Percentiles rank a stretch among this genome's conserved stretches.
phyloP scores from a whole-genome alignment of 306 rosid species.

The Vigna angularis region DNA sequence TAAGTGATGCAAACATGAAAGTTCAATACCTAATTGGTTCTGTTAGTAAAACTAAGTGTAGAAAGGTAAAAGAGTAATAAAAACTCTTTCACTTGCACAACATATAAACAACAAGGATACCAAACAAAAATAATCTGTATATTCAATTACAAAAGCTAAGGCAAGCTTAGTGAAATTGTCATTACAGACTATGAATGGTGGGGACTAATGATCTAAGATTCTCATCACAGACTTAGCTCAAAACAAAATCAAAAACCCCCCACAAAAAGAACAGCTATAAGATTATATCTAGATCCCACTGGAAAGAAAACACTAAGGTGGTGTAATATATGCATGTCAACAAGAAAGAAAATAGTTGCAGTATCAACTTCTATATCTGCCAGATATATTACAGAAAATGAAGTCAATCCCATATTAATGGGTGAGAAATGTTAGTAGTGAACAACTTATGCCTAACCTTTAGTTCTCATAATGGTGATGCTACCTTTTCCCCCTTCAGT shows the following conservation, averaged over 20 bases:
- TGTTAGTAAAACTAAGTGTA: neutral
- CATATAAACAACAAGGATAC: conserved; percentile 22
- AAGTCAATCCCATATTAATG: conserved; percentile 39
- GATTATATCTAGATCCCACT: conserved; percentile 37
- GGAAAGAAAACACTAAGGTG: conserved; percentile 50
- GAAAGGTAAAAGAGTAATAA: neutral
- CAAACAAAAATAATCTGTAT: conserved; percentile 30
- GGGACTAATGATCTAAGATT: conserved; percentile 41
- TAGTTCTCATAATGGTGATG: conserved; percentile 97
- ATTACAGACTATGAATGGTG: conserved; percentile 16
- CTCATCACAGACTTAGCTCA: conserved; percentile 33
- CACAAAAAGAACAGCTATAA: conserved; percentile 30
- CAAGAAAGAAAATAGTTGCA: conserved; percentile 40
- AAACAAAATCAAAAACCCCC: conserved; percentile 38
- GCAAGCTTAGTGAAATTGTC: conserved; percentile 40
- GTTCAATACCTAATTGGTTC: neutral
- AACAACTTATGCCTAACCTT: conserved; percentile 64
- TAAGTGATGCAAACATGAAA: too few species aligned
- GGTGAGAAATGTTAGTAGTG: conserved; percentile 35
- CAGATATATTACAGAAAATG: conserved; percentile 43
- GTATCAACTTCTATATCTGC: conserved; percentile 45
- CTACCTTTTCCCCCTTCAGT: conserved; percentile 98
- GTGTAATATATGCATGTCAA: conserved; percentile 46
- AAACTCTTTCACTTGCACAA: neutral
- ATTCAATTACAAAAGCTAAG: conserved; percentile 51